Evolutionary conservation across 169 alveolate species (phyloP).

Genomic region (Pseudocohnilembus persalinus): DNA sequence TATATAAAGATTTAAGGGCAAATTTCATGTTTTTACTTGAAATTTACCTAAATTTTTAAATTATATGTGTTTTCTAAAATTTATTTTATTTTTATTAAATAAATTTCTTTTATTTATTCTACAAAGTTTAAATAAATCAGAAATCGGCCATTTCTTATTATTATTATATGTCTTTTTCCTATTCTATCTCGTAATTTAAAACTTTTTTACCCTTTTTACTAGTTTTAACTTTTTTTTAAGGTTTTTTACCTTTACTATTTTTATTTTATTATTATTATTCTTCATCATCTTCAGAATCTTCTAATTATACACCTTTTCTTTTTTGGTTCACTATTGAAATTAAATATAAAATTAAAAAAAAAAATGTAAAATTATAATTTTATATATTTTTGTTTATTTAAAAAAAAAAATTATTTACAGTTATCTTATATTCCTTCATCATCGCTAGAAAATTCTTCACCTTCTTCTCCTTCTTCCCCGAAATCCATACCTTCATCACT

Average conservation of each 20-base stretch:
- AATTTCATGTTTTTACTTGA: no score
- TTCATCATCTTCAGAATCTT: slow-evolving; percentile 36
- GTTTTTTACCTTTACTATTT: not conserved
- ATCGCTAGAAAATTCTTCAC: slow-evolving; percentile 55
- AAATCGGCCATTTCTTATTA: no score
- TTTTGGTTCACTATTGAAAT: not conserved
- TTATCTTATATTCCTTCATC: slow-evolving; percentile 40
- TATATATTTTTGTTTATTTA: no score
- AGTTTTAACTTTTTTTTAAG: not conserved
- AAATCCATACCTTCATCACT: slow-evolving; percentile 59
- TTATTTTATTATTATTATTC: not conserved
- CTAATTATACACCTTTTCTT: slow-evolving; percentile 2
- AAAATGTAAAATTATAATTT: not conserved
- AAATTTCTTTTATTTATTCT: no score
- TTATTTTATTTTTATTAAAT: no score
- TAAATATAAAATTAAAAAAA: not conserved
- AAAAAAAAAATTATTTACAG: not conserved
- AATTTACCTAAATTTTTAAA: no score
- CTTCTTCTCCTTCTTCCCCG: slow-evolving; percentile 33
- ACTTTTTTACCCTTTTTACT: slow-evolving; percentile 16
- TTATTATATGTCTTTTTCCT: no score
- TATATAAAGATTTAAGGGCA: no score
- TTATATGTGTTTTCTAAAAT: no score
- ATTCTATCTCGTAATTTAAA: no score
- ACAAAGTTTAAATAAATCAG: no score